Conservation (phyloP, 2,329 filamentous ascomycete genomes). For the Pyrenochaeta sp. region DNA sequence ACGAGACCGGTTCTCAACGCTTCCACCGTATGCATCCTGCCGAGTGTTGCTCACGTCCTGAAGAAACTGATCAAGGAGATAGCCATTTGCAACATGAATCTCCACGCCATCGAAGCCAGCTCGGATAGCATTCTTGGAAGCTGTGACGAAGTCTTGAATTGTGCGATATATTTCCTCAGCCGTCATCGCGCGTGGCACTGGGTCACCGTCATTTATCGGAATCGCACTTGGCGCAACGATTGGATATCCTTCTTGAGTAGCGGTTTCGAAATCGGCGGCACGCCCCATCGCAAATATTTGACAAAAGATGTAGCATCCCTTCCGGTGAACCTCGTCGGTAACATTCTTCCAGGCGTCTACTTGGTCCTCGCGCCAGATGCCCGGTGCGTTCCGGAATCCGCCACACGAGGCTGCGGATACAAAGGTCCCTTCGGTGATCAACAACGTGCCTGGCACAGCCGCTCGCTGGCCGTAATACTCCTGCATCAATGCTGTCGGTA, state of each 20-base stretch:
- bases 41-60: conserved; percentile 64
- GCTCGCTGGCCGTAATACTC: conserved; percentile 65
- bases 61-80: conserved; percentile 71
- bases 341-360: conserved; percentile 65
- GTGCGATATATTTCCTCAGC: conserved; percentile 47
- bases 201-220: conserved; percentile 22
- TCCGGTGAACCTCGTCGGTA: conserved; percentile 67
- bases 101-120: conserved; percentile 69
- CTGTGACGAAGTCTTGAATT: conserved; percentile 47
- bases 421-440: conserved; percentile 66
- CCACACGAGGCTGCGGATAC: conserved; percentile 56
- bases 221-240: conserved; percentile 52
- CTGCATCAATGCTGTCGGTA: conserved; percentile 47
- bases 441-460: conserved; percentile 59
- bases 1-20: conserved; percentile 58
- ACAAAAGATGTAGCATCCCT: no score
- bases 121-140: conserved; percentile 54
- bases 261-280: conserved; percentile 49
- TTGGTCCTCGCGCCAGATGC: conserved; percentile 58
- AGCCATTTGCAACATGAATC: conserved; percentile 66
- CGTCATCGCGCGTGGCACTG: conserved; percentile 30
- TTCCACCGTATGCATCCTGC: conserved; percentile 56
- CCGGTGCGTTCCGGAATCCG: conserved; percentile 61
- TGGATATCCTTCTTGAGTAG: conserved; percentile 37
- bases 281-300: no score